These are phyloP conservation scores for Lunularia cruciata DNA, from an alignment of 225 moss, liverwort and hornwort genomes.

Conservation along the genomic window DNA sequence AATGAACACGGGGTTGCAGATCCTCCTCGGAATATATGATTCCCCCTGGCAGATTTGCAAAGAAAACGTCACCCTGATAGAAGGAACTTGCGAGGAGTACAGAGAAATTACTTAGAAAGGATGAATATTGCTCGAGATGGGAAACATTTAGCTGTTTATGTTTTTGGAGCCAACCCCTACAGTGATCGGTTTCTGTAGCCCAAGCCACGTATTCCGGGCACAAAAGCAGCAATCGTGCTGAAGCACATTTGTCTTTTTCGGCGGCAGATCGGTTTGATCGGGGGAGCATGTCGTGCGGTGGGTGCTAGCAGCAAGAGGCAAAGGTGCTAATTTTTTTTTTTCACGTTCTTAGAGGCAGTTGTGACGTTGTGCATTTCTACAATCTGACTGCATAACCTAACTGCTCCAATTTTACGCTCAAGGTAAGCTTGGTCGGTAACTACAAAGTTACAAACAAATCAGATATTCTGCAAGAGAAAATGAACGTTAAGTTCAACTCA, in stretches of 20 bases:
- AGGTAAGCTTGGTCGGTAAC: no score
- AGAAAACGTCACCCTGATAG: not conserved
- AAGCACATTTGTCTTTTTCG: not conserved
- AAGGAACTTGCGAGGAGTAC: not conserved
- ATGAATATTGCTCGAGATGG: no score
- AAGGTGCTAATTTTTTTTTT: no score
- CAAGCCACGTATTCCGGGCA: no score
- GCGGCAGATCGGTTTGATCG: not conserved
- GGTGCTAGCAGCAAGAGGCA: not conserved
- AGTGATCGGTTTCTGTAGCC: not conserved
- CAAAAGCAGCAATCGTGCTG: not conserved
- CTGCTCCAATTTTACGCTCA: not conserved
- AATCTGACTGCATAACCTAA: not conserved
- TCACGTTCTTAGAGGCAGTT: not conserved
- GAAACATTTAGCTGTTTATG: no score
- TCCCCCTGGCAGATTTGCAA: not conserved
- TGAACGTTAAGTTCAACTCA: no score
- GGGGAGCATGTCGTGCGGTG: no score
- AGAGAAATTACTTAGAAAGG: not conserved
- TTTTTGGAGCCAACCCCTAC: not conserved
- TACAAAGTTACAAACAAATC: no score
- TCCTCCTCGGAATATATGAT: no score
- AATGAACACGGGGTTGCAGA: not conserved
- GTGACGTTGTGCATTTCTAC: not conserved
- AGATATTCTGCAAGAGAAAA: no score